Base-by-base conservation (phyloP, 75 land plant genomes). In the Adiantum capillusveneris region DNA sequence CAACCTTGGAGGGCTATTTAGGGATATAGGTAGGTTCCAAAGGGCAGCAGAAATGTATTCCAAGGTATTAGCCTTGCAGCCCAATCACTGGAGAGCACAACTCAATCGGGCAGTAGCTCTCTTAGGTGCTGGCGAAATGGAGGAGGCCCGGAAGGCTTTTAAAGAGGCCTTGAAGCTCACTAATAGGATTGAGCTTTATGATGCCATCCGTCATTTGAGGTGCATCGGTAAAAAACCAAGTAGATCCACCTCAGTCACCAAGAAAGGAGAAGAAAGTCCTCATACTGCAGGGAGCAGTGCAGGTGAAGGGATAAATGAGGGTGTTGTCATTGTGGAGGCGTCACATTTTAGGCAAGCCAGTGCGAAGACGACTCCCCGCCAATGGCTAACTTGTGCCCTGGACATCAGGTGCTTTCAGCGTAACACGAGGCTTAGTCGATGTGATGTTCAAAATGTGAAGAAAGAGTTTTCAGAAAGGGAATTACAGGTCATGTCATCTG, bases 101-200 rank as follows among this genome's bases (percentile, higher is more conserved):
- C 86, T 95, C n/a, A 90, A 95, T 67, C 72, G 79, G 59, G 99
- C 88, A 14, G 84, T 95, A 0, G 78, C 97, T 21, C 59, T 95
- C 62, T 58, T 95, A 48, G 99, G 99, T 13, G 90, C 87, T 36
- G 88, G 99, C 1, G 99, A 95, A 58, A 66, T 77, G 2, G 99
- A 86, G 22, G 99, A 90, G 50, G 99, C 96, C 7, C 84, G 65
- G 73, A 86, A 74, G 65, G 88, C 97, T 25, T 57, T 95, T 31
- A 95, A 82, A 68, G 99, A 95, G 42, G 99, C 96, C 11, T 82
- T 95, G 76, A 90, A 84, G 69, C 85, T 86, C 95, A 90, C 97
- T 0, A 86, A 95, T 30, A 62, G 96, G 72, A 79, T 86, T 42
- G 99, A 90, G 43, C 60, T 95, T 31, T 85, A 90, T 65, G 96